Evolutionary conservation across 139 green algal species (phyloP).

Genomic region (Chlamydomonas sphaeroides): DNA sequence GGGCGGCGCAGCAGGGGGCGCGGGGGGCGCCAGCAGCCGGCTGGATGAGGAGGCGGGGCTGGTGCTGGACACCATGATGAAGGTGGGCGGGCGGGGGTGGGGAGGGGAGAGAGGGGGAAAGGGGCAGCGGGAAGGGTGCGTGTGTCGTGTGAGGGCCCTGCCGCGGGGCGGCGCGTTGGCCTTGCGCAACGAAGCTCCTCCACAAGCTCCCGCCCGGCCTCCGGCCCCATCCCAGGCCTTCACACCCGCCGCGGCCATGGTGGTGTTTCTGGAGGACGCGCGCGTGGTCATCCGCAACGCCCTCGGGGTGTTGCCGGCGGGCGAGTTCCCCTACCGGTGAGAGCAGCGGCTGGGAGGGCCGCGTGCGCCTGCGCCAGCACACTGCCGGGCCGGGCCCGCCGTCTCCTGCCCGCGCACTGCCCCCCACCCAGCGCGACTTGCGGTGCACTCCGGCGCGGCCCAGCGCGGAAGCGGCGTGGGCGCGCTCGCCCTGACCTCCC

Average conservation of each 20-base stretch:
- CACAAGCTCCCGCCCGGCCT: background rate
- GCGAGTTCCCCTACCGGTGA: constrained; percentile 24
- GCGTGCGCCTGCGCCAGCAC: background rate
- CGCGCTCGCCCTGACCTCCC: too few species aligned
- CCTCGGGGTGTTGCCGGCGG: background rate
- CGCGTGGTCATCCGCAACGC: constrained; percentile 13
- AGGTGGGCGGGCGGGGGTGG: background rate
- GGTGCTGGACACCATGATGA: background rate
- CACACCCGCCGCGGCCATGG: background rate
- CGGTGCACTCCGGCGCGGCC: too few species aligned
- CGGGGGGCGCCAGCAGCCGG: background rate
- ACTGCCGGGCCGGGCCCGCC: too few species aligned
- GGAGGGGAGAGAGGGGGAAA: too few species aligned
- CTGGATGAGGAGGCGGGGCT: constrained; percentile 29
- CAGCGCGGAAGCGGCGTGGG: too few species aligned
- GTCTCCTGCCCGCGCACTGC: too few species aligned
- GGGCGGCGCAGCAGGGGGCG: too few species aligned
- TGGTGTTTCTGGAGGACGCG: constrained; percentile 19
- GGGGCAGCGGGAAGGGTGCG: too few species aligned
- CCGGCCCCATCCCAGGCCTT: background rate
- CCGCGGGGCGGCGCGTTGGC: background rate
- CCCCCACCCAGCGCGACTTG: too few species aligned
- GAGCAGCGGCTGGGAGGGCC: background rate
- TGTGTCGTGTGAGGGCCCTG: background rate
- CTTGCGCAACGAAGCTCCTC: background rate